Evolutionary conservation across 2,329 filamentous ascomycete genomes (phyloP).

Genomic region (Zymoseptoria passerinii): DNA sequence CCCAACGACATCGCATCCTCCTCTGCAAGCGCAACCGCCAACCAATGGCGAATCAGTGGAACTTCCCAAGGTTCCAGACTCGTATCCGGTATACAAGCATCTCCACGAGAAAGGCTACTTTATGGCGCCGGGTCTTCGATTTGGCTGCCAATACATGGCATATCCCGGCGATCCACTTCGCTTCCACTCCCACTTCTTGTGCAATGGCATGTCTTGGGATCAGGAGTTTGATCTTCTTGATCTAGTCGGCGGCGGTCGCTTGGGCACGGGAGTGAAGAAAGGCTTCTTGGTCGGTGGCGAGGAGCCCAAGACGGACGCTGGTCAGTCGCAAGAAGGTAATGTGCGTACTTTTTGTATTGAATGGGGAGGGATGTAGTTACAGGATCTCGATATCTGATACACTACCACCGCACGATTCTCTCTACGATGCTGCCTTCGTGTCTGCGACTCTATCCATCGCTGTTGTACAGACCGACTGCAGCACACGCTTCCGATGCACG

Average conservation of each 20-base stretch:
- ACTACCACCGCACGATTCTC: background rate
- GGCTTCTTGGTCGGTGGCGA: conserved; percentile 77
- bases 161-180: conserved; percentile 92
- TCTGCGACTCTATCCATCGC: background rate
- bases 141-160: conserved; percentile 87
- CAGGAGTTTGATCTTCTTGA: conserved; percentile 78
- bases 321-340: conserved; percentile 31
- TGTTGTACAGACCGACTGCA: background rate
- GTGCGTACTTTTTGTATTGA: conserved; percentile 77
- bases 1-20: conserved; percentile 43
- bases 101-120: conserved; percentile 75
- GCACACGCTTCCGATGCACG: background rate
- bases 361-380: conserved; percentile 76
- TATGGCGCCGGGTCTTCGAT: conserved; percentile 83
- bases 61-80: conserved; percentile 37
- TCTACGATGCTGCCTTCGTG: background rate
- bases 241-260: conserved; percentile 72
- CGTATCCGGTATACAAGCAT: conserved; percentile 71
- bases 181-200: conserved; percentile 92
- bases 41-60: conserved; percentile 20
- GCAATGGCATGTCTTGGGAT: conserved; percentile 77
- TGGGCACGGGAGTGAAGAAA: conserved; percentile 95
- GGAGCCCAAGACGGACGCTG: conserved; percentile 32
- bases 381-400: background rate
- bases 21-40: conserved; percentile 24